phyloP scores from a whole-genome alignment of 2,329 filamentous ascomycete species.

The Parafenestella ontariensis region DNA sequence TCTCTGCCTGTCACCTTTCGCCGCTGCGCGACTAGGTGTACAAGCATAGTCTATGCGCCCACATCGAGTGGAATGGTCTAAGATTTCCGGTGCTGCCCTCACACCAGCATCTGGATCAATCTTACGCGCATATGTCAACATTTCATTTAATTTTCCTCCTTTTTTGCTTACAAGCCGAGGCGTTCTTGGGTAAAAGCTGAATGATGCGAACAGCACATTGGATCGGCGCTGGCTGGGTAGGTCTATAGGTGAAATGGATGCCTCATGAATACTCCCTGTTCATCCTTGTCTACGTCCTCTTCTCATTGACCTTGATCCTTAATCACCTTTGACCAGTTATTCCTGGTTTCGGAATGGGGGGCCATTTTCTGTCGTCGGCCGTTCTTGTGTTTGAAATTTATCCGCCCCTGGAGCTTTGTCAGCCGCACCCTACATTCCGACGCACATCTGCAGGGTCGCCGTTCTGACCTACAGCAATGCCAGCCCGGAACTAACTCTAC shows the following conservation, averaged over 20 bases:
- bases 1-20: neutral
- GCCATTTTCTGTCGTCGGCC: neutral
- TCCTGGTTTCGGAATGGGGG: neutral
- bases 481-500: neutral
- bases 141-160: neutral
- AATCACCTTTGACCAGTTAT: neutral
- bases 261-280: neutral
- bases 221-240: conserved; percentile 6
- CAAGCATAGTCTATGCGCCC: neutral
- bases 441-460: neutral
- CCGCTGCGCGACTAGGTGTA: neutral
- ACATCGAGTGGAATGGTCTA: neutral
- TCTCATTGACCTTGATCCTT: neutral
- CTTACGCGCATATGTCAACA: neutral
- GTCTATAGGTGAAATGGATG: conserved; percentile 10
- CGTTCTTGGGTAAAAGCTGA: conserved; percentile 11
- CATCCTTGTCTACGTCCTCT: neutral
- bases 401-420: conserved; percentile 4
- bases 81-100: neutral
- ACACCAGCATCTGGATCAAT: neutral
- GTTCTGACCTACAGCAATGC: neutral
- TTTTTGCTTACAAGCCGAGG: conserved; percentile 11
- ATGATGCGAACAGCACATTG: conserved; percentile 4
- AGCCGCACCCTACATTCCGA: neutral
- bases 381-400: neutral